Evolutionary conservation across 169 alveolate genomes (phyloP).

Genomic region (Eimeria brunetti): DNA sequence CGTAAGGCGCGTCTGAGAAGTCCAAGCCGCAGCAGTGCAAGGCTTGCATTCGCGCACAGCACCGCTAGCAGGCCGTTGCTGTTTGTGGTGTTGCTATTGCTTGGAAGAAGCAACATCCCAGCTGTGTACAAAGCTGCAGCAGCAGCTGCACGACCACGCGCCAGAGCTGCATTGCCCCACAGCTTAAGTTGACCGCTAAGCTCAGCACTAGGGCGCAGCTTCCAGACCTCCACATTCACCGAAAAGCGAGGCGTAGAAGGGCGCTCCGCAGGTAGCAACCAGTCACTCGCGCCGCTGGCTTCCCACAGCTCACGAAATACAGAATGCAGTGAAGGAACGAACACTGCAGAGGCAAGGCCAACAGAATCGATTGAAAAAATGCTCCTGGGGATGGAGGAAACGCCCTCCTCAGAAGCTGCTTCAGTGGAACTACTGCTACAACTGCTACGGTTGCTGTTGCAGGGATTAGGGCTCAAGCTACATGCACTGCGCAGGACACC

Average conservation of each 20-base stretch:
- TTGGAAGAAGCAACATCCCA: slow-evolving; percentile 20
- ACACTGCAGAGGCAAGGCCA: slow-evolving; percentile 31
- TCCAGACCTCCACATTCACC: slow-evolving; percentile 8
- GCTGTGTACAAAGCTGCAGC: slow-evolving; percentile 37
- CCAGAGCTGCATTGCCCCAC: slow-evolving; percentile 46
- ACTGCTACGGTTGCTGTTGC: background rate
- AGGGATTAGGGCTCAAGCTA: background rate
- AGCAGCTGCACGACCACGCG: slow-evolving; percentile 39
- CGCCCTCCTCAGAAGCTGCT: background rate
- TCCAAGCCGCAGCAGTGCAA: slow-evolving; percentile 21
- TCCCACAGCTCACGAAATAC: slow-evolving; percentile 33
- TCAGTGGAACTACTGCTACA: background rate
- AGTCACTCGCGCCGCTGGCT: background rate
- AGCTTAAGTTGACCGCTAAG: slow-evolving; percentile 6
- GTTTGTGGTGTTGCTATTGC: background rate
- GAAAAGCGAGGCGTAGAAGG: background rate
- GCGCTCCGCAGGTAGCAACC: background rate
- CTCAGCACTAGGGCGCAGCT: slow-evolving; percentile 27
- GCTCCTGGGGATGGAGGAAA: background rate
- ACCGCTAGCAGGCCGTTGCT: slow-evolving; percentile 35
- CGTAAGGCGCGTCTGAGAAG: background rate
- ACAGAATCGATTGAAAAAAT: slow-evolving; percentile 16
- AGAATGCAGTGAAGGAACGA: background rate
- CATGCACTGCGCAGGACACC: background rate
- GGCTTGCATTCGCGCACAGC: slow-evolving; percentile 14